Evolutionary conservation across 225 moss, liverwort and hornwort species (phyloP).

Genomic region (Marchantia polymorpha): DNA sequence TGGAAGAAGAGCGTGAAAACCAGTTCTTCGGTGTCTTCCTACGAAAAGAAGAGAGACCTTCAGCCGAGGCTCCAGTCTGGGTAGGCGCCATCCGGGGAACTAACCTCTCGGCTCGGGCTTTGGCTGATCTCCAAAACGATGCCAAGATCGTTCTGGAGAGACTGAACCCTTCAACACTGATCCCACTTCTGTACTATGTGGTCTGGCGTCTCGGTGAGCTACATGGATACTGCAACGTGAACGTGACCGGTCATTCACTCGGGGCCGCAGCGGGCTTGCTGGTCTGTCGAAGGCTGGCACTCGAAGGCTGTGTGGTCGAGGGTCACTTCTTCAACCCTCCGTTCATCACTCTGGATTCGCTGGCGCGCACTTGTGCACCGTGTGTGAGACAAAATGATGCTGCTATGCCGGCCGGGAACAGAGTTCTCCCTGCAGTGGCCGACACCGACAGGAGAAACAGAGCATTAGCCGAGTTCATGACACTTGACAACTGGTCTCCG

Average conservation of each 20-base stretch:
- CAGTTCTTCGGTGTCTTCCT: neutral
- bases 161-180: neutral
- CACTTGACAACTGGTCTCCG: neutral
- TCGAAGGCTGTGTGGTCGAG: too few species aligned
- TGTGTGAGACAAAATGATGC: too few species aligned
- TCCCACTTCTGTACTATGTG: neutral
- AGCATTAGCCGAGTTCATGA: neutral
- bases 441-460: too few species aligned
- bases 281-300: too few species aligned
- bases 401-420: too few species aligned
- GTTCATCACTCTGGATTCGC: too few species aligned
- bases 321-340: too few species aligned
- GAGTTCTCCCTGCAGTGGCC: too few species aligned
- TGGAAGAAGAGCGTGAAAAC: neutral
- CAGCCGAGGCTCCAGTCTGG: neutral
- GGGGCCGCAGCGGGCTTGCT: too few species aligned
- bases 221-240: neutral
- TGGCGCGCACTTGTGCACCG: too few species aligned
- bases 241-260: too few species aligned
- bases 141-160: neutral
- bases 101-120: too few species aligned
- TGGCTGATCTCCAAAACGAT: neutral
- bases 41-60: neutral
- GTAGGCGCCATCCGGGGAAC: neutral
- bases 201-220: neutral